Base-by-base conservation (phyloP, 345 rosid species). In the Aquilaria yunnanensis region DNA sequence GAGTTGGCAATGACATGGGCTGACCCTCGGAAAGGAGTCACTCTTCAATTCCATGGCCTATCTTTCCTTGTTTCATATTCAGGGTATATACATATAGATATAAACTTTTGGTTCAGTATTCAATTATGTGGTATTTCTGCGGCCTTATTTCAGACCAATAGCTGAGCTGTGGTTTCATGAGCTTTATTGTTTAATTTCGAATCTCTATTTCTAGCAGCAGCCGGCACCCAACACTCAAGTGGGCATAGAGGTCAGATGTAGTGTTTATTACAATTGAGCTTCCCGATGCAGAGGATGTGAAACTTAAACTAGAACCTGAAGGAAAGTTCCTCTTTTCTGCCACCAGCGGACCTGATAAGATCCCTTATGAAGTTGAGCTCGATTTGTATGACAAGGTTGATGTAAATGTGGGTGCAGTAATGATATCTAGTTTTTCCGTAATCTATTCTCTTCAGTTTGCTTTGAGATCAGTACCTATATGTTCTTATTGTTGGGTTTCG, bases 161-260 rank as follows among this genome's bases (percentile, higher is more conserved):
- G 41, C 41, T 34, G 6, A n/a, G n/a, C n/a, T 34, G 3, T 37
- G 7, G 43, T 5, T 37, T 37, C 7, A 37, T 2, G 43, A 37
- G 43, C 7, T 37, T 8, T 37, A 37, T 37, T 37, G 43, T 8
- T 37, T 37, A 2, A 37, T 37, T 37, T 37, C n/a, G 2, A 8
- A 0, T 37, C 2, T 37, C 43, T 8, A 37, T 56, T 64, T 56
- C 30, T 3, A 65, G 14, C 67, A 65, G 11, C 75, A 80, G 85
- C 63, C 77, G 84, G 50, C 88, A 82, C 77, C 85, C 87, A 5
- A 56, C 62, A 2, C 78, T 80, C 41, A 80, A 82, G 66, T 85
- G 91, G 85, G 91, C 88, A 14, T 84, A 80, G 78, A 79, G 80
- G 59, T 68, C 66, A 3, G 86, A 83, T 50, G 75, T 58, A 61